Percentiles rank a stretch among this genome's conserved stretches.
Evolutionary conservation across 179 eudicot species (phyloP).

Genomic region (Gypsophila paniculata): DNA sequence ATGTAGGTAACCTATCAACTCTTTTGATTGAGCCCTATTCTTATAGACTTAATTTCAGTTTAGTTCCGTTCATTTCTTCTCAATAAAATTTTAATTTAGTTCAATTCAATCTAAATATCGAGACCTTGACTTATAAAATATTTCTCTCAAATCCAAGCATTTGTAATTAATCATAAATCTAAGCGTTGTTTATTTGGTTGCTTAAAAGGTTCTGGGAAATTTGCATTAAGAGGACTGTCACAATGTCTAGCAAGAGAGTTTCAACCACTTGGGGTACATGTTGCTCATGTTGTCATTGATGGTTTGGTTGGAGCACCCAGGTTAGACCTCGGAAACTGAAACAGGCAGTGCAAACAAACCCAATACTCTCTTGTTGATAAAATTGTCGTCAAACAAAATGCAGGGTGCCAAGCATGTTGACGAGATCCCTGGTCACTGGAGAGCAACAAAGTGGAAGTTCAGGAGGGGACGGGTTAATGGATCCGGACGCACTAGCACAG

Average conservation of each 20-base stretch:
- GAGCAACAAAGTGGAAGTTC: slow-evolving; percentile 28
- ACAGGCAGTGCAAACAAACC: no score
- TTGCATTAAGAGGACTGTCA: slow-evolving; percentile 70
- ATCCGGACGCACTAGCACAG: slow-evolving; percentile 74
- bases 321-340: slow-evolving; percentile 20
- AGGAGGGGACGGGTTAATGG: slow-evolving; percentile 48
- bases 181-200: slow-evolving; percentile 7
- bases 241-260: slow-evolving; percentile 78
- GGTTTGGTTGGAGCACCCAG: slow-evolving; percentile 64
- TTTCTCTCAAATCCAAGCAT: not conserved
- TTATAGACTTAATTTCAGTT: no score
- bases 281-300: slow-evolving; percentile 72
- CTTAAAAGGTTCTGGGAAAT: slow-evolving; percentile 69
- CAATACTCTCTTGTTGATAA: no score
- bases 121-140: not conserved
- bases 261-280: slow-evolving; percentile 70
- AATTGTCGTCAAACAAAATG: slow-evolving; percentile 18
- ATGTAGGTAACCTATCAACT: slow-evolving; percentile 31
- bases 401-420: slow-evolving; percentile 32
- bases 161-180: not conserved
- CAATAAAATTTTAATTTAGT: no score
- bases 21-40: not conserved
- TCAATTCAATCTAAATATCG: not conserved
- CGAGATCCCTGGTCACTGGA: slow-evolving; percentile 27
- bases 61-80: no score